Conservation (phyloP, 768 basidiomycete genomes). For the Mrakia hoshinonis region DNA sequence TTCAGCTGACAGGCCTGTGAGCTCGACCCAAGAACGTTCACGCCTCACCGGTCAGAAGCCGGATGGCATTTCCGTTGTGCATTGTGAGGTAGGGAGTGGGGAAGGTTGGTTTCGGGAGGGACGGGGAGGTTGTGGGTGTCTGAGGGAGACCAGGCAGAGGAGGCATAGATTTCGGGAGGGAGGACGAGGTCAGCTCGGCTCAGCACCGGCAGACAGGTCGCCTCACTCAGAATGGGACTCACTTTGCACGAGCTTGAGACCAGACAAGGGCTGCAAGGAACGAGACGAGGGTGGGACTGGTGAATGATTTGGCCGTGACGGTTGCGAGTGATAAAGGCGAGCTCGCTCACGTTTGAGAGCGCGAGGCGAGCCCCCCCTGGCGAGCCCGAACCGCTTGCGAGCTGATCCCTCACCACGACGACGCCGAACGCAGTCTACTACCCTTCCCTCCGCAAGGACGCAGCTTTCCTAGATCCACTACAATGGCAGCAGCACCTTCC, state of each 20-base stretch:
- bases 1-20: too few relatives aligned
- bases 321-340: background rate
- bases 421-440: background rate
- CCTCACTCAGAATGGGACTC: too few relatives aligned
- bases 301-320: background rate
- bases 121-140: background rate
- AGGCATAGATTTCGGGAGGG: too few relatives aligned
- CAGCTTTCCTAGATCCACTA: background rate
- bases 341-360: background rate
- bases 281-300: too few relatives aligned
- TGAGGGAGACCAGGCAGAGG: background rate
- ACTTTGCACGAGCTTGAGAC: too few relatives aligned
- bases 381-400: too few relatives aligned
- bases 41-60: conserved; percentile 40
- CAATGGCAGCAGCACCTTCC: conserved; percentile 1
- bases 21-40: too few relatives aligned
- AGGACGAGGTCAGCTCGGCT: too few relatives aligned
- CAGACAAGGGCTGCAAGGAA: too few relatives aligned
- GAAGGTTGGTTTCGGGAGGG: background rate
- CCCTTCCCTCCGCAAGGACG: background rate
- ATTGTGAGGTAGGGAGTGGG: too few relatives aligned
- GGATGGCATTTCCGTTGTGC: conserved; percentile 41
- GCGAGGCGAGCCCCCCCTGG: too few relatives aligned
- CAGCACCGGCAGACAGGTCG: too few relatives aligned
- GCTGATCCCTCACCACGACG: background rate